Evolutionary conservation across 805 yeast genomes (phyloP).

Genomic region (Saccharomycopsis sp.): DNA sequence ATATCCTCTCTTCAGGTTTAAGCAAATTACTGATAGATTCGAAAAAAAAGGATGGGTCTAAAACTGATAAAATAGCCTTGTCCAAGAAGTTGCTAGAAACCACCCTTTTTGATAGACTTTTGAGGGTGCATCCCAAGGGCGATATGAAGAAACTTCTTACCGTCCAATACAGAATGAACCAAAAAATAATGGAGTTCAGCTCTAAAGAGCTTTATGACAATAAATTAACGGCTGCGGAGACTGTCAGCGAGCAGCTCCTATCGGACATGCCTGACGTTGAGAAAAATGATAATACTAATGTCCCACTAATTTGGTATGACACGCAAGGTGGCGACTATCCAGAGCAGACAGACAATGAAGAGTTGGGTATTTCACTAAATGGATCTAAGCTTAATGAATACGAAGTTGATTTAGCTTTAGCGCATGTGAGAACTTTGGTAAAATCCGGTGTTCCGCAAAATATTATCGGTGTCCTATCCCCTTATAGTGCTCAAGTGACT

Average conservation of each 20-base stretch:
- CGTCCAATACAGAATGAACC: conserved; percentile 85
- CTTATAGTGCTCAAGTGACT: conserved; percentile 83
- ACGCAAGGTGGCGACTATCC: conserved; percentile 85
- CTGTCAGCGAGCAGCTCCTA: conserved; percentile 48
- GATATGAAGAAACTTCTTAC: conserved; percentile 53
- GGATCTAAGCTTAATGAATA: conserved; percentile 71
- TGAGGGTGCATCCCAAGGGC: conserved; percentile 34
- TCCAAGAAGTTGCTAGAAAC: conserved; percentile 43
- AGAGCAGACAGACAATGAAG: conserved; percentile 40
- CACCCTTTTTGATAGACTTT: conserved; percentile 78
- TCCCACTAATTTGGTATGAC: conserved; percentile 75
- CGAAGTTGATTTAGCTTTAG: conserved; percentile 57
- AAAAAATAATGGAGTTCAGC: conserved; percentile 69
- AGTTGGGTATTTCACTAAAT: conserved; percentile 21
- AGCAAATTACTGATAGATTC: background rate
- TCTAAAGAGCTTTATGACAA: conserved; percentile 59
- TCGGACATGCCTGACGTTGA: conserved; percentile 47
- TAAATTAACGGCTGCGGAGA: conserved; percentile 51
- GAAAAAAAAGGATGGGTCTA: background rate
- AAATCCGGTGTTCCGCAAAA: conserved; percentile 44
- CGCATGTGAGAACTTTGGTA: conserved; percentile 49
- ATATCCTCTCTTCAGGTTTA: conserved; percentile 12
- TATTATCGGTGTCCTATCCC: conserved; percentile 80
- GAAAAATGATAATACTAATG: conserved; percentile 47
- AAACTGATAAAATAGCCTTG: background rate